Evolutionary conservation across 73 alveolate genomes (phyloP), one percentile per base, ranked within the genome.

Genomic region (Effrenium voratum): DNA sequence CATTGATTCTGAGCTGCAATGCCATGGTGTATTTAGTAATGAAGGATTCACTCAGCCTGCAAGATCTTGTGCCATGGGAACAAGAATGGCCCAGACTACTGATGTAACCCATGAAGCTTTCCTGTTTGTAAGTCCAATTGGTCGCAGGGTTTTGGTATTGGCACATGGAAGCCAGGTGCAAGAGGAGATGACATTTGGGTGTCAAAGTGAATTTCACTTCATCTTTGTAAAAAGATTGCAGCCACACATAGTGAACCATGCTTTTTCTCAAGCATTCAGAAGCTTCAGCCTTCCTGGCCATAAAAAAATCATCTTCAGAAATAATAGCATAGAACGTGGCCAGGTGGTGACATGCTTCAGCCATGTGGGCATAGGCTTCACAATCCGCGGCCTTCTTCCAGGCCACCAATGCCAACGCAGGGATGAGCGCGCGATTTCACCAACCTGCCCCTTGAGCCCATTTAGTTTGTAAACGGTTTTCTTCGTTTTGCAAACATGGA

Each of bases 361-460:
- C 86, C 86, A 75, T 75, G 59, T 75, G 86, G 36, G 86, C 86
- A 75, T 2, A 40, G 2, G 86, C 86, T 75, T 75, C 59, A 13
- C 59, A 36, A 1, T 75, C 86, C 6, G 36, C 19, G 59, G 86
- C 86, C 57, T 75, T 75, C 86, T 75, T 75, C 86, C 86, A 75
- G 57, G 86, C 86, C 86, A 75, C 86, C 86, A 75, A 40, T 41
- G 86, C 86, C 86, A 75, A 10, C 38, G 45, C 86, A 12, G 86
- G 57, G 26, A 41, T 41, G 38, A 75, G 41, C 41, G 86, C 57
- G 59, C 13, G 57, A 75, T 75, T 19, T 75, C 86, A 75, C 86
- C 86, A 6, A 57, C 86, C 36, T 75, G 86, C 4, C 86, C 86
- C 41, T 43, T 75, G 50, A 75, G 45, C 36, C 41, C 41, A 5